Conservation (phyloP, 441 rosid species). For the Gossypium lobatum region DNA sequence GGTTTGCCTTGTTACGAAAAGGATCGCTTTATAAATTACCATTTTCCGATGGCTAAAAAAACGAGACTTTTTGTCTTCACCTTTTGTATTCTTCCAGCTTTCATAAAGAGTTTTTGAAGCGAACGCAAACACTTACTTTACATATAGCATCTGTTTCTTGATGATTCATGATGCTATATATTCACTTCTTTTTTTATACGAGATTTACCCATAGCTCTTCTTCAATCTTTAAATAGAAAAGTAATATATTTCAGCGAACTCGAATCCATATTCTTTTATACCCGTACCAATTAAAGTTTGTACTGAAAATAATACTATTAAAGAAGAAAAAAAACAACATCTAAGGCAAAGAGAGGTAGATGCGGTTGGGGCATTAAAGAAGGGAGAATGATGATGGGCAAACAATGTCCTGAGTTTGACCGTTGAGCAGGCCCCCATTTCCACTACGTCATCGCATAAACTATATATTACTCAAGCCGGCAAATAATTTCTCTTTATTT, state of each 20-base stretch:
- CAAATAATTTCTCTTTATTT: not conserved
- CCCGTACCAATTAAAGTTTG: accelerated
- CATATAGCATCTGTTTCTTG: not conserved
- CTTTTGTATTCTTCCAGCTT: not conserved
- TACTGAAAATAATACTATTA: not conserved
- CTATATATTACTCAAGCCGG: not conserved
- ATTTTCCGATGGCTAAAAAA: not conserved
- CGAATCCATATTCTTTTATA: no score
- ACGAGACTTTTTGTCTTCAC: not conserved
- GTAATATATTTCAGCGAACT: no score
- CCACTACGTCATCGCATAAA: not conserved
- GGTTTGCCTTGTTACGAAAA: not conserved
- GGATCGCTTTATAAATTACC: not conserved
- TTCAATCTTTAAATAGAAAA: no score
- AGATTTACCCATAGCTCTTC: accelerated
- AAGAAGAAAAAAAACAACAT: not conserved
- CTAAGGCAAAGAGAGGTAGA: not conserved
- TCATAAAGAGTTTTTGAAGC: not conserved
- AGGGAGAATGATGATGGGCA: not conserved
- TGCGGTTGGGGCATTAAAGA: not conserved
- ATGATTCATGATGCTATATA: no score
- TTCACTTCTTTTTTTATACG: no score
- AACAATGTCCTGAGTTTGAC: slow-evolving; percentile 3
- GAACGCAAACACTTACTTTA: not conserved
- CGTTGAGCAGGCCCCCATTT: not conserved